phyloP scores from a whole-genome alignment of 331 rosid genomes.

The Quercus tomentella region DNA sequence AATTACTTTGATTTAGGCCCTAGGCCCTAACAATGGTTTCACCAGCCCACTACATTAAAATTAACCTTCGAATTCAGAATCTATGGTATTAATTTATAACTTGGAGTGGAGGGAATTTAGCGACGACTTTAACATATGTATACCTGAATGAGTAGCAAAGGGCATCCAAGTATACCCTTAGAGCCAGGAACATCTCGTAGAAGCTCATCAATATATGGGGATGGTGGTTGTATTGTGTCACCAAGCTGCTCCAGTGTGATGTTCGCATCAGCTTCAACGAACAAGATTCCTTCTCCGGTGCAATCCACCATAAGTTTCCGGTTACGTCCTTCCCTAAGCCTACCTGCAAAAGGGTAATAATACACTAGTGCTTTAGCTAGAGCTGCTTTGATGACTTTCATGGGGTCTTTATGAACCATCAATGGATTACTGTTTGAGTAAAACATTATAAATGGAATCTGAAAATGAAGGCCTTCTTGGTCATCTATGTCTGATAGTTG shows the following conservation, averaged over 20 bases:
- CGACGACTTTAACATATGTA: background rate
- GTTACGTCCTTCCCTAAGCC: background rate
- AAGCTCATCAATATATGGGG: slow-evolving; percentile 21
- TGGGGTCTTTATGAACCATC: background rate
- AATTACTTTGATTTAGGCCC: no score
- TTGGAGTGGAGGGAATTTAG: no score
- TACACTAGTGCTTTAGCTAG: slow-evolving; percentile 22
- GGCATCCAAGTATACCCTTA: slow-evolving; percentile 22
- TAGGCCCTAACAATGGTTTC: no score
- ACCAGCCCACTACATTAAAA: no score
- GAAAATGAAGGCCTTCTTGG: slow-evolving; percentile 27
- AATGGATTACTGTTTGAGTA: background rate
- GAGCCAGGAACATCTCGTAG: slow-evolving; percentile 23
- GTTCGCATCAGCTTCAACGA: slow-evolving; percentile 33
- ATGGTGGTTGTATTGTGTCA: slow-evolving; percentile 22
- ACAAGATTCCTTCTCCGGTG: slow-evolving; percentile 36
- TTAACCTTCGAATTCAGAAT: no score
- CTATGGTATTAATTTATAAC: no score
- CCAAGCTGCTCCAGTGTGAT: slow-evolving; percentile 19
- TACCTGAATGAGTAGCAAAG: slow-evolving; percentile 41
- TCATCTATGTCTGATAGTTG: slow-evolving; percentile 32
- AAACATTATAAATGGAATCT: slow-evolving; percentile 5
- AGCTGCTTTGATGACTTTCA: slow-evolving; percentile 4
- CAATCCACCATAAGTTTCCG: slow-evolving; percentile 39
- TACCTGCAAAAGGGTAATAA: slow-evolving; percentile 43